Conservation (phyloP, 2,329 filamentous ascomycete species). For the Calcarisporium arbuscula region DNA sequence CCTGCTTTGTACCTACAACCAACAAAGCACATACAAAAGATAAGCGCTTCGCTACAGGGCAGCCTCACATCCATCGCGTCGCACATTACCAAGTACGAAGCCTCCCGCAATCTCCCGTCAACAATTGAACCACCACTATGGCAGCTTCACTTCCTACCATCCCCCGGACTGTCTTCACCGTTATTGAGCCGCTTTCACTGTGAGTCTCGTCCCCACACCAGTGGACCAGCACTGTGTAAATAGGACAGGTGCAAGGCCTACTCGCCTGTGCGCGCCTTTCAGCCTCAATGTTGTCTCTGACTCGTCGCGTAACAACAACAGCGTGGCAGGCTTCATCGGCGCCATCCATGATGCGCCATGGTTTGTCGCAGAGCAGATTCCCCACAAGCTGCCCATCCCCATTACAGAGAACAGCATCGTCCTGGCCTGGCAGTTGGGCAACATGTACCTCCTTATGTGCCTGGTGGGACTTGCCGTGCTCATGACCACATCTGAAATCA, state of each 20-base stretch:
- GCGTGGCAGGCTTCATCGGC: conserved; percentile 52
- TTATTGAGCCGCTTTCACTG: conserved; percentile 64
- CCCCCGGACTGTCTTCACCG: conserved; percentile 59
- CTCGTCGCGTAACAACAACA: no score
- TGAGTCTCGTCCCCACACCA: conserved; percentile 29
- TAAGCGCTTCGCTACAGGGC: no score
- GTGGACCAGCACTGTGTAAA: not conserved
- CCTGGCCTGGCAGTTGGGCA: conserved; percentile 63
- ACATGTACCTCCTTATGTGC: conserved; percentile 60
- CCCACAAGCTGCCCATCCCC: conserved; percentile 26
- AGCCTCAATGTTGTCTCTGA: no score
- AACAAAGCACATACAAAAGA: no score
- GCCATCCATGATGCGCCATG: conserved; percentile 50
- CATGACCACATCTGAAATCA: conserved; percentile 57
- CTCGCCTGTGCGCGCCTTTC: no score
- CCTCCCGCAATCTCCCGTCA: no score
- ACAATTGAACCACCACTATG: conserved; percentile 33
- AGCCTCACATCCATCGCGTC: no score
- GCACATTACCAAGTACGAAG: no score
- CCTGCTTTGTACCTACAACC: no score
- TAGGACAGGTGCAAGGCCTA: no score
- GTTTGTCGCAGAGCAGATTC: conserved; percentile 60
- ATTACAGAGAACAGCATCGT: conserved; percentile 43
- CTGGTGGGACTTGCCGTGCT: conserved; percentile 59
- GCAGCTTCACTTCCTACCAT: conserved; percentile 55